Evolutionary conservation across 1,284 basidiomycete species (phyloP).

Genomic region (Neolentinus lepideus): DNA sequence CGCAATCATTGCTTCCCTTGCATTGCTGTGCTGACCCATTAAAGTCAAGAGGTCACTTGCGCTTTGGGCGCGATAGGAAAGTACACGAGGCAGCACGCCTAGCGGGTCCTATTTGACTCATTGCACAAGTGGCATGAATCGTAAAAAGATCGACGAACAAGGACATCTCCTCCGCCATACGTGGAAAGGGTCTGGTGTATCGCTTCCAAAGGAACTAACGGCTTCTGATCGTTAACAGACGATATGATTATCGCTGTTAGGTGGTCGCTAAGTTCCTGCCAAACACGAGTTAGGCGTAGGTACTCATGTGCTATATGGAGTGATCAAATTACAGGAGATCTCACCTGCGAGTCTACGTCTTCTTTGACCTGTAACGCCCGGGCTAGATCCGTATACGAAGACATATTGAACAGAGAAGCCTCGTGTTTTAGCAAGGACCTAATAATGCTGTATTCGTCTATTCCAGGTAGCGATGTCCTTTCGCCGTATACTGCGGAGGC

Average conservation of each 20-base stretch:
- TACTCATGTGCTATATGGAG: not conserved
- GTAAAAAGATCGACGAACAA: not conserved
- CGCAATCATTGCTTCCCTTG: conserved; percentile 58
- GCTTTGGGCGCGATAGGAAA: conserved; percentile 28
- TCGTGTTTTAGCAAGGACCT: too few species aligned
- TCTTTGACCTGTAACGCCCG: not conserved
- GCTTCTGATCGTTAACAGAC: not conserved
- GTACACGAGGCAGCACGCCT: conserved; percentile 35
- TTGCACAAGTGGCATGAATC: not conserved
- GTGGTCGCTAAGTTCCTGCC: not conserved
- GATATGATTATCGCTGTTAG: not conserved
- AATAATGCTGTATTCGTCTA: too few species aligned
- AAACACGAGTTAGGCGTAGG: not conserved
- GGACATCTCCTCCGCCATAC: not conserved
- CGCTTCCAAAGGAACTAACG: not conserved
- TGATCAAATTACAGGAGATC: not conserved
- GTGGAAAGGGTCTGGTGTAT: not conserved
- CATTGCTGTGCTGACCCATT: conserved; percentile 34
- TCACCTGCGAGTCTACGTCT: not conserved
- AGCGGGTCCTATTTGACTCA: conserved; percentile 39
- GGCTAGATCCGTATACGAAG: not conserved
- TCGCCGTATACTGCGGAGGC: too few species aligned
- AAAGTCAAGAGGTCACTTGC: conserved; percentile 35
- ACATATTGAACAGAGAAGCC: not conserved
- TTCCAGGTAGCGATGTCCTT: too few species aligned